A percentile compares a stretch with the other conserved stretches of the same genome.
These are phyloP conservation scores for Aureobasidium uvarum DNA, from an alignment of 2,329 filamentous ascomycete species.

Conservation along the genomic window DNA sequence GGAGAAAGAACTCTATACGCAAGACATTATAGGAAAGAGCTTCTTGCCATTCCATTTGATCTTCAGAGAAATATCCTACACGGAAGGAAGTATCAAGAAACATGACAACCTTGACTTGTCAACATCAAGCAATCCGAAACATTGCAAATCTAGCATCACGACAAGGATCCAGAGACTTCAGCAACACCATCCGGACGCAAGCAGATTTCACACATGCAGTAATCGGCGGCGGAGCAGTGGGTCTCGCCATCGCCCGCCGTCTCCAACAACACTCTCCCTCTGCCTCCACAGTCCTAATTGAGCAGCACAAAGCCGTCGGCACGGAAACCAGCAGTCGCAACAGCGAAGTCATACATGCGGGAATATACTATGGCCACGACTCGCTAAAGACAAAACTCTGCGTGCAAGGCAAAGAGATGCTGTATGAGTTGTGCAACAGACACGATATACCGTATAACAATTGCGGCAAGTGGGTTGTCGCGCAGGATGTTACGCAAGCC, in stretches of 20 bases:
- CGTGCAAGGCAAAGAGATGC: conserved; percentile 68
- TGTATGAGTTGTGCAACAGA: conserved; percentile 73
- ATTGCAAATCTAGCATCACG: neutral
- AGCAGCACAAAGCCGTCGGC: conserved; percentile 71
- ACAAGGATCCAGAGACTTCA: conserved; percentile 40
- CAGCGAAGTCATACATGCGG: conserved; percentile 94
- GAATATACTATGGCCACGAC: conserved; percentile 77
- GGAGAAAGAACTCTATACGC: neutral
- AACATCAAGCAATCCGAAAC: neutral
- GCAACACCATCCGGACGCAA: conserved; percentile 40
- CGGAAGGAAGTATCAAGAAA: neutral
- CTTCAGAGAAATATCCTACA: no score
- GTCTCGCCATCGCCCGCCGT: conserved; percentile 73
- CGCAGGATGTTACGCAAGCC: conserved; percentile 71
- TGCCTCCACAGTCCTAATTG: conserved; percentile 71
- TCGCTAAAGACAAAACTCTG: conserved; percentile 84
- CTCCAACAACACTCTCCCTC: conserved; percentile 52
- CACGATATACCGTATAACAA: conserved; percentile 68
- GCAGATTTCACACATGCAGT: conserved; percentile 66
- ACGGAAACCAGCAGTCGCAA: conserved; percentile 88
- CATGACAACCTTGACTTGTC: neutral
- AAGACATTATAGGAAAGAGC: neutral
- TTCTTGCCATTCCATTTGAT: neutral
- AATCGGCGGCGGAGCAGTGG: conserved; percentile 71
- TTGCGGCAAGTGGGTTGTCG: conserved; percentile 92